phyloP scores from a whole-genome alignment of 306 rosid species.

The Adenanthera pavonina region DNA sequence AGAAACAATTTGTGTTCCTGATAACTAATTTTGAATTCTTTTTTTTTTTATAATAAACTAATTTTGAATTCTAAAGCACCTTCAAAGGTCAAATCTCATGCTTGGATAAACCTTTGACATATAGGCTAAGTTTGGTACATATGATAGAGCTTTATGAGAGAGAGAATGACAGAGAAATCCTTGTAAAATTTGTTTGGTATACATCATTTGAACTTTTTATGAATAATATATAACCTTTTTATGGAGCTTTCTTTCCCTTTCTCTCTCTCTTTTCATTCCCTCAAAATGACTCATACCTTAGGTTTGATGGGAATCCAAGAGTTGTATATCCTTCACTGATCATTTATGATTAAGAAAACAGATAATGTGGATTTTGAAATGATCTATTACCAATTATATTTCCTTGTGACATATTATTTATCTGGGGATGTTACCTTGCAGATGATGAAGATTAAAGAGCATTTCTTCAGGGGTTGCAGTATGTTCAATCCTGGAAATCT shows the following conservation, averaged over 20 bases:
- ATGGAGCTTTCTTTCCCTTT: too few relatives aligned
- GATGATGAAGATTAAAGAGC: background rate
- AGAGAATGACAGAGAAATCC: too few relatives aligned
- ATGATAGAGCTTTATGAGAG: too few relatives aligned
- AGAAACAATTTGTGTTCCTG: background rate
- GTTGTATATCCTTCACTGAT: background rate
- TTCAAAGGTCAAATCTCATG: background rate
- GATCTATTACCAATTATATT: background rate
- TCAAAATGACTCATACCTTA: too few relatives aligned
- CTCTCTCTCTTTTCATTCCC: too few relatives aligned
- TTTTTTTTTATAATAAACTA: too few relatives aligned
- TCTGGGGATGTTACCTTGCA: background rate
- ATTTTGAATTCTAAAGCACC: background rate
- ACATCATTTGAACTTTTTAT: too few relatives aligned
- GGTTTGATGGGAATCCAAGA: too few relatives aligned
- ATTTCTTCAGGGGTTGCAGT: background rate
- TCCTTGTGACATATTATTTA: background rate
- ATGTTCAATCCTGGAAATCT: constrained; percentile 17
- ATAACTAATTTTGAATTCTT: too few relatives aligned
- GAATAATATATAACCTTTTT: too few relatives aligned
- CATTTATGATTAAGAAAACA: background rate
- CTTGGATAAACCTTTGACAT: background rate
- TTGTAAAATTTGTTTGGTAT: too few relatives aligned
- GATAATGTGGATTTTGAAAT: background rate
- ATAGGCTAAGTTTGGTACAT: too few relatives aligned